Base-by-base conservation (phyloP, 768 basidiomycete species). In the Omphalotus guepiniiformis region DNA sequence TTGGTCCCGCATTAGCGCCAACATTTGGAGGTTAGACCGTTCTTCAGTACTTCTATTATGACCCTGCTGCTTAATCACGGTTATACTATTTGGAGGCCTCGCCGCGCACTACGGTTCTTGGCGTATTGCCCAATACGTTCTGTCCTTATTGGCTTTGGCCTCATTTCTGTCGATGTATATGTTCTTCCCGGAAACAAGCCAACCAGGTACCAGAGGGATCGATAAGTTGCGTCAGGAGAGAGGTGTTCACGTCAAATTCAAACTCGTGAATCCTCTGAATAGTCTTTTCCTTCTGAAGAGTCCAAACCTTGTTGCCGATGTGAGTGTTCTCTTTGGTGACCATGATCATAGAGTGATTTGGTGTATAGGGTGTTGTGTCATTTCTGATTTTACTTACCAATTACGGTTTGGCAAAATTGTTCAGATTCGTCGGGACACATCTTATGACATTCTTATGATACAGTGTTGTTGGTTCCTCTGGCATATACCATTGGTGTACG, bases 111-210 rank as follows among this genome's bases (percentile, higher is more conserved):
- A 83, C 52, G 72, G 70, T 27, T 85, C 85, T 0, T 88, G 86
- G 85, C 73, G 85, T 0, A 52, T 70, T 3, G 75, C 83, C 60
- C 83, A 88, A 56, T 57, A 63, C 7, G 54, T 56, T 0, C 49
- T 87, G 1, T 75, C 73, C 2, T 28, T 69, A 0, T 59, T 65
- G 30, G 75, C 73, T 2, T 29, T 75, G 0, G 12, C 71, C 1
- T 63, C 68, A 1, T 66, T 78, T 28, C 5, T 72, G 4, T 51
- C 65, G 4, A 66, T 85, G 26, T 39, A 58, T 1, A 35, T 73
- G 3, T 71, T 71, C 43, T 71, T 85, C n/a, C 85, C 84, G 0
- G 85, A 88, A 55, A 87, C 85, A 2, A 77, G 74, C 40, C 79
- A 83, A 54, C 83, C 85, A 1, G 74, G 79, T 6, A 56, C 72